Conservation (phyloP, 306 rosid genomes). For the Coriaria nepalensis region DNA sequence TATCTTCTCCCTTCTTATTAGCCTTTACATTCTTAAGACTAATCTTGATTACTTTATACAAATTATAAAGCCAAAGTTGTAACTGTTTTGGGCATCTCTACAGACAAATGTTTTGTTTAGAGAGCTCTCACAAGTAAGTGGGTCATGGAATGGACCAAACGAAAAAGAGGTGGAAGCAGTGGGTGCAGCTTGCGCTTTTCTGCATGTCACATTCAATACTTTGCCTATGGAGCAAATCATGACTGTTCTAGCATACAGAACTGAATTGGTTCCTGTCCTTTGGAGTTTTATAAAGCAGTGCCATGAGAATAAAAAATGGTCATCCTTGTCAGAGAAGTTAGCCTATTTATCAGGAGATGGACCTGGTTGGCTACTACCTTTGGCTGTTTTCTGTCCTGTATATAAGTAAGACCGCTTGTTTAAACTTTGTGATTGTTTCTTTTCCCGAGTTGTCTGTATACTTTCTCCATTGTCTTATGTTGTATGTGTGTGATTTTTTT, state of each 20-base stretch:
- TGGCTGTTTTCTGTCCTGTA: slow-evolving; percentile 93
- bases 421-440: slow-evolving; percentile 3
- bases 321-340: slow-evolving; percentile 55
- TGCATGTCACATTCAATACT: slow-evolving; percentile 66
- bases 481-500: background rate
- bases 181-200: slow-evolving; percentile 83
- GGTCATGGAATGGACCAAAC: slow-evolving; percentile 36
- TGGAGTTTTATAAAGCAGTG: slow-evolving; percentile 92
- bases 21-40: background rate
- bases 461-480: slow-evolving; percentile 3
- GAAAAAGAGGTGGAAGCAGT: slow-evolving; percentile 76
- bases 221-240: slow-evolving; percentile 78
- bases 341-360: slow-evolving; percentile 74
- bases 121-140: slow-evolving; percentile 42
- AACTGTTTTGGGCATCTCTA: slow-evolving; percentile 14
- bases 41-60: no score
- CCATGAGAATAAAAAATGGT: slow-evolving; percentile 78
- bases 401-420: slow-evolving; percentile 57
- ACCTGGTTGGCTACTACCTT: slow-evolving; percentile 92
- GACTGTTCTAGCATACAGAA: slow-evolving; percentile 91
- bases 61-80: background rate
- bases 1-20: slow-evolving; percentile 14
- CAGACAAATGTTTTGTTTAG: slow-evolving; percentile 77
- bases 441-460: background rate
- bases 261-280: slow-evolving; percentile 84